Base-by-base conservation (phyloP, 1,139 yeast species). In the Spathaspora sp. region DNA sequence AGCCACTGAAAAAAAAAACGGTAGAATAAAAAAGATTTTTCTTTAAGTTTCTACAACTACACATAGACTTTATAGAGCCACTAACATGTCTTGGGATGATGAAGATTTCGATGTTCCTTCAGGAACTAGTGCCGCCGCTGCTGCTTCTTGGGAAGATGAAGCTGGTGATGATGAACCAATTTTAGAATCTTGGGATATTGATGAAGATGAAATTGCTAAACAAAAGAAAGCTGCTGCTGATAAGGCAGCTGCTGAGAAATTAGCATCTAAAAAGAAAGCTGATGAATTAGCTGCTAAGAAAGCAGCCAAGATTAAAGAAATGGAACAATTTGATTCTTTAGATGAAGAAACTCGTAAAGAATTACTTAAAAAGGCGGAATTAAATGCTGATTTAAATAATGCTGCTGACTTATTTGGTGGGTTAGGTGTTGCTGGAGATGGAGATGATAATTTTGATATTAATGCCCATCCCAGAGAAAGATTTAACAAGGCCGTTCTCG, bases 351-450 rank as follows among this genome's bases (percentile, higher is more conserved):
- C 88, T 11, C 79, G 89, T 63, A 81, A 75, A 58, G 93, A 86
- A 61, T 68, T 90, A 65, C 74, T 87, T 65, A 86, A 77, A 61
- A 74, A 85, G 62, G 95, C 93, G 15, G 95, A 93, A 68, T 62
- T 89, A 49, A 84, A 81, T 42, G 81, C 96, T 29, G 99, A 93
- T 70, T 75, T 93, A 67, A 88, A 86, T 68, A 87, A 89, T 63
- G 98, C 98, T 20, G 93, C 96, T 24, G 96, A 89, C 58, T 75
- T 93, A 58, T 89, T 93, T 61, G 96, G 93, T 31, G 88, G 88
- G 8, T 74, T 86, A 54, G 91, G 90, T 27, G 86, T 86, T 46
- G 87, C 86, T 42, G 68, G 58, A 15, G 77, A 70, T 54, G 63
- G 56, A 13, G 57, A 51, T 40, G 84, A 81, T n/a, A n/a, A n/a